Conservation (phyloP, 768 basidiomycete genomes). For the Hypholoma fasciculare region DNA sequence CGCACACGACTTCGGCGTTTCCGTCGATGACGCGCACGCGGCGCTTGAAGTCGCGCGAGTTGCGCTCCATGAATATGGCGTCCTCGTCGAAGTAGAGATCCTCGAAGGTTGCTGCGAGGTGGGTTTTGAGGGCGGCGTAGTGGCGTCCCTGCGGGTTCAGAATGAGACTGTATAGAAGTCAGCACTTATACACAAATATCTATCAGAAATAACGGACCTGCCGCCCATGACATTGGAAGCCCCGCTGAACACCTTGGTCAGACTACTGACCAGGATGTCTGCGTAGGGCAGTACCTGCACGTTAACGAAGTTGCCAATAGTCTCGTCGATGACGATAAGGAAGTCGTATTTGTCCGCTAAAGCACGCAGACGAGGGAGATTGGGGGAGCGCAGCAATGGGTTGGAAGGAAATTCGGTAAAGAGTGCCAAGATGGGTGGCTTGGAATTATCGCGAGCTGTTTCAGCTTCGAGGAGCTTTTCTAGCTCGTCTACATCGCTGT, state of each 20-base stretch:
- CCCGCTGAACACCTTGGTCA: slow-evolving; percentile 95
- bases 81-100: slow-evolving; percentile 91
- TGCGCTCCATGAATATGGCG: slow-evolving; percentile 96
- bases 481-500: slow-evolving; percentile 73
- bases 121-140: slow-evolving; percentile 64
- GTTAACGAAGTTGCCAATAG: slow-evolving; percentile 92
- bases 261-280: slow-evolving; percentile 88
- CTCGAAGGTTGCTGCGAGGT: slow-evolving; percentile 64
- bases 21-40: slow-evolving; percentile 77
- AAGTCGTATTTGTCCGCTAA: slow-evolving; percentile 91
- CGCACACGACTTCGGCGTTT: slow-evolving; percentile 83
- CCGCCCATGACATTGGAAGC: slow-evolving; percentile 97
- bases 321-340: slow-evolving; percentile 89
- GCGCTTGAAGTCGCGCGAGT: slow-evolving; percentile 87
- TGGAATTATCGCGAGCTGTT: slow-evolving; percentile 33
- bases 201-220: slow-evolving; percentile 53
- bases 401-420: slow-evolving; percentile 97
- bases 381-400: slow-evolving; percentile 84
- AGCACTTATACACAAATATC: not conserved
- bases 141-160: slow-evolving; percentile 78
- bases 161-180: slow-evolving; percentile 59
- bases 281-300: slow-evolving; percentile 85
- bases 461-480: slow-evolving; percentile 59
- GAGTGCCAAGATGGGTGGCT: slow-evolving; percentile 72
- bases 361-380: slow-evolving; percentile 69